Evolutionary conservation across 2,329 filamentous ascomycete species (phyloP).

Genomic region (Elsinoe ampelina): DNA sequence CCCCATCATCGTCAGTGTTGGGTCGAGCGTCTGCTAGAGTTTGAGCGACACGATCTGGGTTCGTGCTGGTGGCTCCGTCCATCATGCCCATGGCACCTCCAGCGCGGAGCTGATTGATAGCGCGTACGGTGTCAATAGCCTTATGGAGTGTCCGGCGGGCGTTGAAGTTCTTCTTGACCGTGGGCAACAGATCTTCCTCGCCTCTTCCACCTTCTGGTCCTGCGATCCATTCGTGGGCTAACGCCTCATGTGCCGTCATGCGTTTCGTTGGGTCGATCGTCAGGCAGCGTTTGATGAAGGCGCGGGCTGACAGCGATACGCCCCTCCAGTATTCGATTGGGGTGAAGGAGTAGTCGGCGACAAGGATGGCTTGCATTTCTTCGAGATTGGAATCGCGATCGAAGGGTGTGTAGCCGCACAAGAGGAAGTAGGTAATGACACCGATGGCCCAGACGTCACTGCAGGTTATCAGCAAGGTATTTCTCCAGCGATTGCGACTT

Average conservation of each 20-base stretch:
- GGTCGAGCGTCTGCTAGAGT: conserved; percentile 16
- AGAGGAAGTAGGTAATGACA: conserved; percentile 96
- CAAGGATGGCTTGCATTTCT: conserved; percentile 98
- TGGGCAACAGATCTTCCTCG: conserved; percentile 50
- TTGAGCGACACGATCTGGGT: conserved; percentile 34
- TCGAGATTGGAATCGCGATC: conserved; percentile 96
- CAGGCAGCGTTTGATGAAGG: conserved; percentile 86
- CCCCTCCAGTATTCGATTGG: conserved; percentile 94
- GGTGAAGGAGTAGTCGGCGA: conserved; percentile 92
- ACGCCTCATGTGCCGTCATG: conserved; percentile 78
- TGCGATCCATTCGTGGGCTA: conserved; percentile 57
- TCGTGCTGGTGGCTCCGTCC: conserved; percentile 50
- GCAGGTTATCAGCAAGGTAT: conserved; percentile 9
- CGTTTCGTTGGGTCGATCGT: conserved; percentile 80
- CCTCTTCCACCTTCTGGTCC: conserved; percentile 42
- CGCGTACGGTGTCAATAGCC: conserved; percentile 58
- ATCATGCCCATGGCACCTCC: conserved; percentile 49
- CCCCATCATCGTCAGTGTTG: conserved; percentile 20
- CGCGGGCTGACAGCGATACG: conserved; percentile 71
- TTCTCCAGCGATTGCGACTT: not conserved
- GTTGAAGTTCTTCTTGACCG: conserved; percentile 63
- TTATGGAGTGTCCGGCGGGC: conserved; percentile 56
- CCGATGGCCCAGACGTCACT: conserved; percentile 95
- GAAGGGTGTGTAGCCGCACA: conserved; percentile 97
- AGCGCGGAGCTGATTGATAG: conserved; percentile 58